Evolutionary conservation across 441 rosid species (phyloP).

Genomic region (Pelargonium australe): DNA sequence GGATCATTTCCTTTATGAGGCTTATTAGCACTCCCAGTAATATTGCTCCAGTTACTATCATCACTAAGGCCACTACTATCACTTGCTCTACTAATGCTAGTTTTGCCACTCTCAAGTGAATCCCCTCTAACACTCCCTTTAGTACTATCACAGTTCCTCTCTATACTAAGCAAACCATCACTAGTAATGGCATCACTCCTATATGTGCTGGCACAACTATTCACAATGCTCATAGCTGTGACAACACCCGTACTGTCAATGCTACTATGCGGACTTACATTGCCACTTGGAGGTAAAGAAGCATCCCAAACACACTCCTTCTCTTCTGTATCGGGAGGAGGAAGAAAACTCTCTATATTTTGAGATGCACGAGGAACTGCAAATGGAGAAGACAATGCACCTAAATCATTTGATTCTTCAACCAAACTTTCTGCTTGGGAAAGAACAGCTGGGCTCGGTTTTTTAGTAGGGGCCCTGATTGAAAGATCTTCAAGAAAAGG

Average conservation of each 20-base stretch:
- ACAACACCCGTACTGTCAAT: conserved; percentile 64
- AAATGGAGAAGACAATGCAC: conserved; percentile 37
- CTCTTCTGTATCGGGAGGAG: conserved; percentile 51
- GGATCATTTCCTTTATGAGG: conserved; percentile 98
- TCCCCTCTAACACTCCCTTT: conserved; percentile 67
- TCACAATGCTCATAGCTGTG: conserved; percentile 74
- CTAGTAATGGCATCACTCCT: conserved; percentile 58
- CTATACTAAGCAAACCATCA: conserved; percentile 71
- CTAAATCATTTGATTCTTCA: conserved; percentile 53
- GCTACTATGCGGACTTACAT: conserved; percentile 80
- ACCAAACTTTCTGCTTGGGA: conserved; percentile 62
- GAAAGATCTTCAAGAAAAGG: conserved; percentile 76
- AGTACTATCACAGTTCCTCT: conserved; percentile 62
- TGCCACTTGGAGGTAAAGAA: conserved; percentile 87
- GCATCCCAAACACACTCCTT: conserved; percentile 95
- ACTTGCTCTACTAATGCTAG: conserved; percentile 81
- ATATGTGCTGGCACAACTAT: conserved; percentile 69
- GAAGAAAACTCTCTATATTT: conserved; percentile 53
- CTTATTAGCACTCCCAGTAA: conserved; percentile 76
- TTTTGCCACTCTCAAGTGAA: conserved; percentile 83
- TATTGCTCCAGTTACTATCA: conserved; percentile 94
- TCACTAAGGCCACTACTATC: conserved; percentile 91
- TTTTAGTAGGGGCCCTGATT: conserved; percentile 51
- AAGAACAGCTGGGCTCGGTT: conserved; percentile 41
- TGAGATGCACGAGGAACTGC: conserved; percentile 49